Base-by-base conservation (phyloP, 2,329 filamentous ascomycete species). In the Cytospora schulzeri region DNA sequence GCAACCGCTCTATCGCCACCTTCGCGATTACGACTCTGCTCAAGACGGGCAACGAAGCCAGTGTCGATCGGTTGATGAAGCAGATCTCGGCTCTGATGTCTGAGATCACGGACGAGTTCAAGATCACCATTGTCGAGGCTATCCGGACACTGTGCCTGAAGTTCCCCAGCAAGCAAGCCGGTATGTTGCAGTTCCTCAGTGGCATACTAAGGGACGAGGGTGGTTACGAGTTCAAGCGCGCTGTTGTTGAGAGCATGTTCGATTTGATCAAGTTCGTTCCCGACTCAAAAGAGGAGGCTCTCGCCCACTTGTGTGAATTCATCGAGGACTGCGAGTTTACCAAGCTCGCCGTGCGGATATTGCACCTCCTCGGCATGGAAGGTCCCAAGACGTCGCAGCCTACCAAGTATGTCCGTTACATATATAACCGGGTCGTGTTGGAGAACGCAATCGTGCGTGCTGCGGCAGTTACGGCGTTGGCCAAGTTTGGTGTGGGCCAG, bases 241-340 rank as follows among this genome's bases (percentile, higher is more conserved):
- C 92, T 60, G 94, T 99, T 14, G 94, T 99, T 24, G 95, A 99
- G 82, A 97, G 93, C 83, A 98, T 99, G 89, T 98, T 99, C 74
- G 95, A 99, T 73, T 82, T 99, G 63, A 98, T 99, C 82, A 97
- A 98, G 77, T 99, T 99, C 73, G 94, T 99, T 3, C 95, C 95
- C 1, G 95, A 97, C 66, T 88, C 87, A 35, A 89, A 89, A 77
- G 87, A 89, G 73, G 87, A 89, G 70, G 94, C 95, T 22, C 87
- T 99, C 57, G 92, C 94, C 17, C 95, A 98, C 74, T 87, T 99
- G 26, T 98, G 95, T 80, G 95, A 99, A 76, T 99, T 99, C 75
- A 99, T 99, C 69, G 95, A 99, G 78, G 95, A 99, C 76, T 99
- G 95, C 80, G 95, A 99, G 76, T 99, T 98, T 77, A 97, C 95